Conservation (phyloP, 768 basidiomycete genomes). For the Psilocybe cyanescens region DNA sequence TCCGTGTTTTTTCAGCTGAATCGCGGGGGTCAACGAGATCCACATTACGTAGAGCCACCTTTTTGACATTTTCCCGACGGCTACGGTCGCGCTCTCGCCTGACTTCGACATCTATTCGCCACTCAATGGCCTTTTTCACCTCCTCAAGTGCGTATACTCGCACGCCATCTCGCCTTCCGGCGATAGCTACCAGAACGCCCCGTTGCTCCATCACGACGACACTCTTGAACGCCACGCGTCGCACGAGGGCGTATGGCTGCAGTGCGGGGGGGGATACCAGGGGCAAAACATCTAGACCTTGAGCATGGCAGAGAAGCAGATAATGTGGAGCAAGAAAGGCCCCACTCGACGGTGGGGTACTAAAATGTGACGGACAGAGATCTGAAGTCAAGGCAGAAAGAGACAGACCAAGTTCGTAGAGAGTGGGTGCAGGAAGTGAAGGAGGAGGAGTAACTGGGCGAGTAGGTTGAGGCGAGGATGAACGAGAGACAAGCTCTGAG, state of each 20-base stretch:
- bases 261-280: slow-evolving; percentile 72
- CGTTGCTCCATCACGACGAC: slow-evolving; percentile 95
- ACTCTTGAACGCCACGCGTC: slow-evolving; percentile 81
- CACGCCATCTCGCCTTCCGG: slow-evolving; percentile 84
- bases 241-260: slow-evolving; percentile 81
- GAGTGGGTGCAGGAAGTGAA: slow-evolving; percentile 72
- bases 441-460: slow-evolving; percentile 77
- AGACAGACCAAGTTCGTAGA: slow-evolving; percentile 76
- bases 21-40: slow-evolving; percentile 39
- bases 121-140: slow-evolving; percentile 84
- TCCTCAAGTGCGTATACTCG: slow-evolving; percentile 89
- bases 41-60: slow-evolving; percentile 36
- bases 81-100: slow-evolving; percentile 74
- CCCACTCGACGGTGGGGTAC: slow-evolving; percentile 74
- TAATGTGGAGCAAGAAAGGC: slow-evolving; percentile 83
- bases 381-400: slow-evolving; percentile 68
- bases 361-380: slow-evolving; percentile 78
- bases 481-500: slow-evolving; percentile 46
- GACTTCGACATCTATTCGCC: slow-evolving; percentile 83
- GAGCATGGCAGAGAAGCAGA: slow-evolving; percentile 81
- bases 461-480: slow-evolving; percentile 58
- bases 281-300: slow-evolving; percentile 87
- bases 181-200: slow-evolving; percentile 88
- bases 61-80: slow-evolving; percentile 71
- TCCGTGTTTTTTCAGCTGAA: slow-evolving; percentile 50